Evolutionary conservation across 352 stramenopile species (phyloP).

Genomic region (Pythium utonaiense): DNA sequence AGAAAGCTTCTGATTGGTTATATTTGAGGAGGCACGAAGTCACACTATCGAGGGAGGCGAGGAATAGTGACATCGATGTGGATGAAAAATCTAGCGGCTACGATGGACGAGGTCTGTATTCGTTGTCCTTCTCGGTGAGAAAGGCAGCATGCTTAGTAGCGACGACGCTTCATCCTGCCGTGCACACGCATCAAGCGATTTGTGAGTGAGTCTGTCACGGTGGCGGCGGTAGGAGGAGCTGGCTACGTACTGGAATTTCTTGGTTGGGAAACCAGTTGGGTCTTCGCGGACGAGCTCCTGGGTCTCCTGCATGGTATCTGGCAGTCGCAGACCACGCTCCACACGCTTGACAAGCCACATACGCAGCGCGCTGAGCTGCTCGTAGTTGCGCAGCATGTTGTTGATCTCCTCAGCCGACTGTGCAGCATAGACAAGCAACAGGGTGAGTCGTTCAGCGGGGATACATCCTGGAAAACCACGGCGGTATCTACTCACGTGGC

Average conservation of each 20-base stretch:
- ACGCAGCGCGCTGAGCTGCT: slow-evolving; percentile 70
- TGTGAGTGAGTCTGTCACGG: not conserved
- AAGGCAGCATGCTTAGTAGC: slow-evolving; percentile 35
- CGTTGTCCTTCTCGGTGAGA: not conserved
- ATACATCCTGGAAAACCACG: not conserved
- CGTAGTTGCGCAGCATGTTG: slow-evolving; percentile 82
- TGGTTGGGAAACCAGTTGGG: slow-evolving; percentile 80
- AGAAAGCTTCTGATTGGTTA: not conserved
- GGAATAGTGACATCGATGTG: not conserved
- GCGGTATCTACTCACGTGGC: slow-evolving; percentile 47
- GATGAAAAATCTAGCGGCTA: slow-evolving; percentile 2
- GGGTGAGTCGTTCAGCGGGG: no score
- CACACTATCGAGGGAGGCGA: not conserved
- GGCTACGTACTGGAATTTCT: slow-evolving; percentile 69
- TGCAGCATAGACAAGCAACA: not conserved
- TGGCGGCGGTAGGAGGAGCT: not conserved
- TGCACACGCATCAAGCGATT: not conserved
- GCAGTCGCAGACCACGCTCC: slow-evolving; percentile 66
- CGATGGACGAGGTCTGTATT: not conserved
- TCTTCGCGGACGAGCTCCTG: slow-evolving; percentile 77
- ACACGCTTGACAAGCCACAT: slow-evolving; percentile 81
- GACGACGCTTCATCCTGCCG: slow-evolving; percentile 63
- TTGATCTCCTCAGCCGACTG: slow-evolving; percentile 84
- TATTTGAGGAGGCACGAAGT: not conserved
- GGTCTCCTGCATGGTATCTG: slow-evolving; percentile 73